A percentile compares a stretch with the other conserved stretches of the same genome.
Conservation (phyloP, 345 rosid genomes). For the Syzygium grande region DNA sequence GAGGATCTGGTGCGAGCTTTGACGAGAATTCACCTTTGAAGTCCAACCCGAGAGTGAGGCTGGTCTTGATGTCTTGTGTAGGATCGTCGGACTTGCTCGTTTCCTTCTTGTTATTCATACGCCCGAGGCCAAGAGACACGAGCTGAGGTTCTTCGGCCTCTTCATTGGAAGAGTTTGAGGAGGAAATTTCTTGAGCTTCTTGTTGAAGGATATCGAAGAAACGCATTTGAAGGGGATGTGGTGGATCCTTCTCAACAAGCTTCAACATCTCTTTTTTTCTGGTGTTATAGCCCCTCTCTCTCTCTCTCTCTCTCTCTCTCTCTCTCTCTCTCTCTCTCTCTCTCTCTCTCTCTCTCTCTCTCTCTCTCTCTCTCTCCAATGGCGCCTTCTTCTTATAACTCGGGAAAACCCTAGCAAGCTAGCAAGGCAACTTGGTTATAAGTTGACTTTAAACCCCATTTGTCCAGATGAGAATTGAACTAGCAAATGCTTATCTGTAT, state of each 20-base stretch:
- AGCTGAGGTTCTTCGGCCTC: conserved; percentile 33
- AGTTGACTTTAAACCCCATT: background rate
- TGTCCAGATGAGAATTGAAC: background rate
- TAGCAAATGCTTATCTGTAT: background rate
- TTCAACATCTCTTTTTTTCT: conserved; percentile 47
- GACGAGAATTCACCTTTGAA: background rate
- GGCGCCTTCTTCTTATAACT: background rate
- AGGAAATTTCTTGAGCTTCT: conserved; percentile 13
- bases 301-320: conserved; percentile 49
- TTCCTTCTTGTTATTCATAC: conserved; percentile 25
- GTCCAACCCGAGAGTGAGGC: conserved; percentile 46
- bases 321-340: conserved; percentile 27
- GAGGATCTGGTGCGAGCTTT: background rate
- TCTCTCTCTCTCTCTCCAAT: conserved; percentile 15
- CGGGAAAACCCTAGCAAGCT: background rate
- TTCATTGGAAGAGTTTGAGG: conserved; percentile 3
- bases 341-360: conserved; percentile 53
- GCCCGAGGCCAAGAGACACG: conserved; percentile 72
- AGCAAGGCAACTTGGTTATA: background rate
- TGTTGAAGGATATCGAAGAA: conserved; percentile 48
- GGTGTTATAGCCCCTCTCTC: conserved; percentile 66
- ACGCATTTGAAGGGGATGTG: conserved; percentile 41
- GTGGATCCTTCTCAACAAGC: conserved; percentile 53
- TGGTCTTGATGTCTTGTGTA: conserved; percentile 34
- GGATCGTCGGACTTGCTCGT: conserved; percentile 8